Percentiles rank a stretch among this genome's conserved stretches.
phyloP scores from a whole-genome alignment of 257 asterid genomes.

The Lycium ferocissimum region DNA sequence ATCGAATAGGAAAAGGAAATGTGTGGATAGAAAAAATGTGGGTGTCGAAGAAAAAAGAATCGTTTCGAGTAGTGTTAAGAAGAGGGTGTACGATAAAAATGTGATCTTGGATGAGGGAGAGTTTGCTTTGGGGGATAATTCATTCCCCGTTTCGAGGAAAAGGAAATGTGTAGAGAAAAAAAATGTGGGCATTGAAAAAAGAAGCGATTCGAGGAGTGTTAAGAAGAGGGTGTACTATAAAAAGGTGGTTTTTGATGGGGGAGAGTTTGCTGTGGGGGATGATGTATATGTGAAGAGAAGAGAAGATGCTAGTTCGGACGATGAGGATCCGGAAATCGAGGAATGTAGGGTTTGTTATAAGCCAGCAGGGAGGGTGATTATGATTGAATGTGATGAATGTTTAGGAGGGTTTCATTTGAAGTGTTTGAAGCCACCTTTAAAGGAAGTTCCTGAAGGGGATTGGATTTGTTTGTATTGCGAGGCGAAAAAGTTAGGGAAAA shows the following conservation, averaged over 20 bases:
- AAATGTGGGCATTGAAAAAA: slow-evolving; percentile 33
- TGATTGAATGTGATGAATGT: slow-evolving; percentile 96
- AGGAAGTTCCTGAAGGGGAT: slow-evolving; percentile 85
- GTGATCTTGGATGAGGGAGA: slow-evolving; percentile 74
- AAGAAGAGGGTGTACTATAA: slow-evolving; percentile 67
- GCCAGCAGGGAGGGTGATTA: slow-evolving; percentile 64
- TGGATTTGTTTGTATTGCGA: slow-evolving; percentile 83
- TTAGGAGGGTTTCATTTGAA: slow-evolving; percentile 92
- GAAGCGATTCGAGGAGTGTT: slow-evolving; percentile 36
- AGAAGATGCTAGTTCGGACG: slow-evolving; percentile 67
- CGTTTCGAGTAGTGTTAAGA: slow-evolving; percentile 42
- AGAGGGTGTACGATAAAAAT: slow-evolving; percentile 64
- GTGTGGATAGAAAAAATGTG: slow-evolving; percentile 28
- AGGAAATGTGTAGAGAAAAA: neutral
- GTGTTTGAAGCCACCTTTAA: slow-evolving; percentile 82
- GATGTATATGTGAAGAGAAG: slow-evolving; percentile 85
- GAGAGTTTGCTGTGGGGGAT: slow-evolving; percentile 74
- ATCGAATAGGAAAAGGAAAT: no score
- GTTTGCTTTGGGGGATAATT: slow-evolving; percentile 68
- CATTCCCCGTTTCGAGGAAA: slow-evolving; percentile 35
- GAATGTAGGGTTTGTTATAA: slow-evolving; percentile 86
- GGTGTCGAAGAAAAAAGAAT: slow-evolving; percentile 37
- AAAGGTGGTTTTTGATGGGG: slow-evolving; percentile 74
- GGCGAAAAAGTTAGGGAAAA: slow-evolving; percentile 57
- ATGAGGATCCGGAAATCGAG: slow-evolving; percentile 78